Base-by-base conservation (phyloP, 1,284 basidiomycete species). In the Sporisorium iseilematis-ciliati region DNA sequence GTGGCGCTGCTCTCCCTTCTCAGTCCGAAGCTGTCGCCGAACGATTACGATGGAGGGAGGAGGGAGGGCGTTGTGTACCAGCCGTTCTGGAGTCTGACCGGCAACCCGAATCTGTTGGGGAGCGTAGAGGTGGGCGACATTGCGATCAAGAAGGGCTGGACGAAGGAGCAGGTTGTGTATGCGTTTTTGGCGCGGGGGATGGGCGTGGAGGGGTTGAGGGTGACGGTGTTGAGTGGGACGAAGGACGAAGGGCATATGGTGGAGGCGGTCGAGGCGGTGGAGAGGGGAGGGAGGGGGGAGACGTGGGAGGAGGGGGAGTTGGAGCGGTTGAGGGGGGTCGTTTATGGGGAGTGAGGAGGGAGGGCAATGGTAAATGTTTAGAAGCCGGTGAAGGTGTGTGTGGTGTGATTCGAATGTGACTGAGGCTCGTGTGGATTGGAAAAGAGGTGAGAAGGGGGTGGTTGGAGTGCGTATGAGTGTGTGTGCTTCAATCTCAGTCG, bases 51-150 rank as follows among this genome's bases (percentile, higher is more conserved):
- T 31, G 31, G 46, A 2, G 50, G 20, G 4, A 35, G 51, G 23
- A 46, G 35, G 2, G 46, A 60, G 4, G 63, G 63, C 2, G 67
- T 83, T 0, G 69, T 70, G 2, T 84, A 84, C 50, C 82, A 84
- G 43, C 79, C 82, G 1, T 84, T 84, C 57, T 84, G 82, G 82
- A 74, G 65, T n/a, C 69, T 84, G 5, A 81, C 82, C 1, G 82
- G 82, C 21, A 84, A 84, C 51, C 74, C 73, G 7, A 61, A 69
- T 18, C 64, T 82, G 38, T 57, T 81, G 6, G 52, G 61, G 1
- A 71, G 67, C 7, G 60, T 65, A 3, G 50, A 63, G 16, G 80
- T 83, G n/a, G 62, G 69, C 16, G 60, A 68, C 14, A 14, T 77
- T 18, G 72, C 79, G 6, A 64, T 61, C 21, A 26, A 59, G 21